Base-by-base conservation (phyloP, 106 monocot species). In the Allium cepa region DNA sequence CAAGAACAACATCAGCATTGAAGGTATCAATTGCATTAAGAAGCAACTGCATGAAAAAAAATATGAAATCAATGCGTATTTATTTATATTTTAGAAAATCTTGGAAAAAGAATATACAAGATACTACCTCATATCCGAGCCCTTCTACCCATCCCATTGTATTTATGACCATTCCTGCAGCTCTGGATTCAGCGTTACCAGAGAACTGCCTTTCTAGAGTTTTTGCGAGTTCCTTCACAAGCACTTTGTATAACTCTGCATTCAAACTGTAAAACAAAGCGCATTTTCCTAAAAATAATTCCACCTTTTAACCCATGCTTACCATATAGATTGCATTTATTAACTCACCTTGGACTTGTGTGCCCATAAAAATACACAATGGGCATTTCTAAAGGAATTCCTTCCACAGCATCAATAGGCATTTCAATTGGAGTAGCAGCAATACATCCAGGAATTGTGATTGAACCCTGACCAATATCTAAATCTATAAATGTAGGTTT, bases 71-170 rank as follows among this genome's bases (percentile, higher is more conserved):
- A 56, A n/a, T 51, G 13, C 0, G 17, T 16, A 47, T 64, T 3
- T 16, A 5, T 11, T 26, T 11, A 0, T 51, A 22, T 14, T 59
- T 18, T 67, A 46, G 56, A 22, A 60, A 36, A 0, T 62, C 49
- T 36, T 36, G 36, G 36, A 56, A 13, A 22, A 60, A 17, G 17
- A 49, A 14, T 55, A 49, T 10, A 53, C 7, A 11, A 15, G 52
- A 63, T 48, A n/a, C 49, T 76, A 99, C 99, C 93, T 93, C 89
- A 65, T 93, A 93, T 7, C 99, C 99, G 73, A 99, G 75, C 50
- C 93, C 93, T 87, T 99, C 99, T 13, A 99, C 84, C 99, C 99
- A 99, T 52, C 99, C 99, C 99, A 99, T 93, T 11, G 99, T 99
- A 66, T 99, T 99, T 69, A 99, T 93, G 69, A 99, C 87, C 99